Evolutionary conservation across 2,329 filamentous ascomycete genomes (phyloP).

Genomic region (Sporothrix globosa): DNA sequence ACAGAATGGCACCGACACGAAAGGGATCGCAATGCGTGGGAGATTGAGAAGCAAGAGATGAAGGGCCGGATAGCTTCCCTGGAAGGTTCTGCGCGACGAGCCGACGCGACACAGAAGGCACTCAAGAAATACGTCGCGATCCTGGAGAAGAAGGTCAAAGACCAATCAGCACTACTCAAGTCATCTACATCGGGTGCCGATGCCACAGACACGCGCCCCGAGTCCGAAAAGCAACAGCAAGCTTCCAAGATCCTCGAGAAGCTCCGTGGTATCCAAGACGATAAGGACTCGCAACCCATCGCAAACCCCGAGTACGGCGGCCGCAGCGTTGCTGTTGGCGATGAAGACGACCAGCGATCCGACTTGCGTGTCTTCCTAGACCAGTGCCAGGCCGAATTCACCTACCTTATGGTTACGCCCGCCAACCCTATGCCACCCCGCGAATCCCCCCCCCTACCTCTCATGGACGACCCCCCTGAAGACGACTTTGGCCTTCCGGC

Average conservation of each 20-base stretch:
- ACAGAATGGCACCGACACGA: slow-evolving; percentile 99
- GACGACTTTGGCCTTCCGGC: slow-evolving; percentile 54
- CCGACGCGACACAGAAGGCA: slow-evolving; percentile 85
- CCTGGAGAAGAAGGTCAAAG: slow-evolving; percentile 83
- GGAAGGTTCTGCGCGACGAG: slow-evolving; percentile 84
- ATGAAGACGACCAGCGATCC: slow-evolving; percentile 56
- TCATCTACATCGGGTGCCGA: slow-evolving; percentile 47
- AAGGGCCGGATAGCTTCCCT: slow-evolving; percentile 93
- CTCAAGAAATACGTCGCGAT: slow-evolving; percentile 88
- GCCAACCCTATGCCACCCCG: slow-evolving; percentile 68
- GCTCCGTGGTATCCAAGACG: slow-evolving; percentile 42
- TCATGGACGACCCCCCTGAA: slow-evolving; percentile 63
- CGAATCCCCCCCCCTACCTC: slow-evolving; percentile 59
- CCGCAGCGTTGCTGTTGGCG: slow-evolving; percentile 50
- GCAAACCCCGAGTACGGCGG: slow-evolving; percentile 51
- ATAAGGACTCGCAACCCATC: slow-evolving; percentile 46
- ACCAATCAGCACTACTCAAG: slow-evolving; percentile 74
- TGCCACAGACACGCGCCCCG: slow-evolving; percentile 42
- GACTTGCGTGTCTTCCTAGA: slow-evolving; percentile 65
- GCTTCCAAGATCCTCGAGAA: slow-evolving; percentile 48
- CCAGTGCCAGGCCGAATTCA: slow-evolving; percentile 67
- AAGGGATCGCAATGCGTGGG: slow-evolving; percentile 96
- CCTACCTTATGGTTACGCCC: slow-evolving; percentile 68
- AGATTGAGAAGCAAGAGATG: slow-evolving; percentile 99
- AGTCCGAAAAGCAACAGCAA: slow-evolving; percentile 54